A percentile compares a stretch with the other conserved stretches of the same genome.
Conservation (phyloP, 306 rosid genomes). For the Pyrus pyrifolia region DNA sequence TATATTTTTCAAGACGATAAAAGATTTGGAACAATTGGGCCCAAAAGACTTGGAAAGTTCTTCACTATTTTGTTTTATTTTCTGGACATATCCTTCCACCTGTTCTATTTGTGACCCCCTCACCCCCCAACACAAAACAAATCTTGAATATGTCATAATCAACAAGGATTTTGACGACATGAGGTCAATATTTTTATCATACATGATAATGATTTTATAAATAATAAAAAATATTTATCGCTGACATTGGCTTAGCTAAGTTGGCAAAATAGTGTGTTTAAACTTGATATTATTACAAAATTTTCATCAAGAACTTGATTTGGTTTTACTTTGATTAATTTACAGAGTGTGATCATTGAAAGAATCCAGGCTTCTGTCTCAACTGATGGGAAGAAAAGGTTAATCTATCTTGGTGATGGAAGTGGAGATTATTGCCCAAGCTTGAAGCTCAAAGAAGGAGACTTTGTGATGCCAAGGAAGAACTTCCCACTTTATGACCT, state of each 20-base stretch:
- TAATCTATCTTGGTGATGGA: conserved; percentile 27
- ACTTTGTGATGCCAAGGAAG: conserved; percentile 28
- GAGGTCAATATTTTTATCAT: background rate
- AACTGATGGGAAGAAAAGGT: conserved; percentile 12
- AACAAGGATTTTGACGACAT: background rate
- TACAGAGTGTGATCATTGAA: conserved; percentile 16
- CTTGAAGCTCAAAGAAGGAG: conserved; percentile 23
- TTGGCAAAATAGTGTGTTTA: too few species aligned
- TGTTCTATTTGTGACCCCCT: background rate
- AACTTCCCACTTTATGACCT: conserved; percentile 19
- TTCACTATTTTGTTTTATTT: background rate
- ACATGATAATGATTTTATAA: background rate
- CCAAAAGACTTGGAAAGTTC: conserved; percentile 3
- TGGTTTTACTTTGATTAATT: background rate
- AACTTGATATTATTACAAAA: background rate
- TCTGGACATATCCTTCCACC: background rate
- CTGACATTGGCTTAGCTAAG: too few species aligned
- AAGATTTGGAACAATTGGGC: background rate
- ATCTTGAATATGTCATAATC: background rate
- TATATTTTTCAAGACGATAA: too few species aligned
- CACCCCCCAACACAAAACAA: background rate
- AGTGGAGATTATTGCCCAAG: conserved; percentile 32
- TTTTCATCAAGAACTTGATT: background rate
- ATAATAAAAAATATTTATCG: background rate
- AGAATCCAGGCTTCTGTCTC: conserved; percentile 14